Percentiles rank a stretch among this genome's conserved stretches.
Evolutionary conservation across 768 basidiomycete species (phyloP).

Genomic region (Lentinula sp.): DNA sequence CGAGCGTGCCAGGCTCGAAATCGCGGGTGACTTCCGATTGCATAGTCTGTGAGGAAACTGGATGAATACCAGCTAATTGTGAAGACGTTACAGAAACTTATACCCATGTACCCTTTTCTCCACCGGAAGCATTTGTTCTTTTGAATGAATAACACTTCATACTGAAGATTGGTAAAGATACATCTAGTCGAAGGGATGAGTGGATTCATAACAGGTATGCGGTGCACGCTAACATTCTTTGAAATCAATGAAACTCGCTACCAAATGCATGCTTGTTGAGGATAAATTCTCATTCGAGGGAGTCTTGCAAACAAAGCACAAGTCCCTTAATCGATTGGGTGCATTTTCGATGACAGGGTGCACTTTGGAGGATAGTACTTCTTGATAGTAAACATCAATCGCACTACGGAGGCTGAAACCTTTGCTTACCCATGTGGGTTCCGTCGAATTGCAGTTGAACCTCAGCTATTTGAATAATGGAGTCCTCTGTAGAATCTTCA

Average conservation of each 20-base stretch:
- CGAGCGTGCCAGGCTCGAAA: background rate
- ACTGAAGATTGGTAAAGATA: constrained; percentile 31
- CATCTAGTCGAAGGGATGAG: constrained; percentile 17
- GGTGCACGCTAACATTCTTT: constrained; percentile 44
- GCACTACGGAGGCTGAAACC: background rate
- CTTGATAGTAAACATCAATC: background rate
- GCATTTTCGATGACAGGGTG: constrained; percentile 36
- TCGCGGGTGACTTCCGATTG: background rate
- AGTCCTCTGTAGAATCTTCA: constrained; percentile 58
- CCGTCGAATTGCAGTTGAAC: constrained; percentile 47
- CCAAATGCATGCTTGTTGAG: constrained; percentile 35
- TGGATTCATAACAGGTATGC: background rate
- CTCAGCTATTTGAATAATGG: constrained; percentile 55
- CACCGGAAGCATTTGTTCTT: constrained; percentile 9
- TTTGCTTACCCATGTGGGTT: constrained; percentile 32
- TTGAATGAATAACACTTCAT: constrained; percentile 28
- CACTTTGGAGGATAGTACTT: constrained; percentile 20
- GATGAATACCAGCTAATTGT: background rate
- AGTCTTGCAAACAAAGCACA: constrained; percentile 41
- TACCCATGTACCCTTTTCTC: constrained; percentile 34
- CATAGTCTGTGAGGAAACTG: background rate
- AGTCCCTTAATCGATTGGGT: constrained; percentile 30
- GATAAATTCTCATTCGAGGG: constrained; percentile 12
- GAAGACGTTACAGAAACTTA: background rate
- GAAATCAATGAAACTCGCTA: constrained; percentile 52